Conservation (phyloP, 352 stramenopile genomes). For the Pythium utonaiense region DNA sequence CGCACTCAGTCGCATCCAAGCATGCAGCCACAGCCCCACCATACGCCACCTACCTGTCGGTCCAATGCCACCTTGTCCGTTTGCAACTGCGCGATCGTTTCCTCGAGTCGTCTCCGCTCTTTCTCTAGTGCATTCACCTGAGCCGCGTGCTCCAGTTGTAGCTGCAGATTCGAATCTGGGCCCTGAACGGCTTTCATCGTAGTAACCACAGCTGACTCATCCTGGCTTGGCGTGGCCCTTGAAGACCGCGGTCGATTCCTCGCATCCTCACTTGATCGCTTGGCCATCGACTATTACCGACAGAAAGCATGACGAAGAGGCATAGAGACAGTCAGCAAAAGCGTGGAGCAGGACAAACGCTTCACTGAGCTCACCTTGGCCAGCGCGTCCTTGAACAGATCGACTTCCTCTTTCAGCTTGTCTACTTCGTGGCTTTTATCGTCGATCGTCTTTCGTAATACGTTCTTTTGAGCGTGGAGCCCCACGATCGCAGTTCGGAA, state of each 20-base stretch:
- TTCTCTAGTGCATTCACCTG: slow-evolving; percentile 15
- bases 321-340: too few relatives aligned
- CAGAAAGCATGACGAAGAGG: too few relatives aligned
- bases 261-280: neutral
- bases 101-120: slow-evolving; percentile 14
- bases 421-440: slow-evolving; percentile 32
- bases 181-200: neutral
- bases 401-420: slow-evolving; percentile 43
- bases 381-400: slow-evolving; percentile 62
- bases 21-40: too few relatives aligned
- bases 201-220: neutral
- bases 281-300: neutral
- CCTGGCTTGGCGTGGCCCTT: neutral
- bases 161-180: neutral
- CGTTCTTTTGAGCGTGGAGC: slow-evolving; percentile 34
- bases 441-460: slow-evolving; percentile 25
- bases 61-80: neutral
- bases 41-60: neutral
- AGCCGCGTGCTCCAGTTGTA: slow-evolving; percentile 6
- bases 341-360: too few relatives aligned
- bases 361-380: slow-evolving; percentile 23
- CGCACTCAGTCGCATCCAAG: too few relatives aligned
- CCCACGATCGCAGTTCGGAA: slow-evolving; percentile 39
- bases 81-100: neutral
- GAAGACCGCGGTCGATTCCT: neutral